Evolutionary conservation across 805 yeast genomes (phyloP).

Genomic region (Komagataella mondaviorum): DNA sequence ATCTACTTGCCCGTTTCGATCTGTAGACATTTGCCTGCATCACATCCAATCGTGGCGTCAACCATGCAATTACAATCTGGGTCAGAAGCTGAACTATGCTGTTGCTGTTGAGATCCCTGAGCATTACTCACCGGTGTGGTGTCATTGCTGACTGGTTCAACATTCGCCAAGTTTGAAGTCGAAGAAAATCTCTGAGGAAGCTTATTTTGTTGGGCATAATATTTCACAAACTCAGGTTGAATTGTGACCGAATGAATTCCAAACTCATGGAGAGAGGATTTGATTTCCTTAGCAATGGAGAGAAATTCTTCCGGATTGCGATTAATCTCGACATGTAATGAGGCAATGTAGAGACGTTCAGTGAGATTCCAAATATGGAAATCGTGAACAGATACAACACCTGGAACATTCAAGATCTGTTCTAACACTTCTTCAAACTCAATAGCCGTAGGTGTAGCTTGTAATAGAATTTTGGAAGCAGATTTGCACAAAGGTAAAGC

Average conservation of each 20-base stretch:
- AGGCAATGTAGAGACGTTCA: constrained; percentile 76
- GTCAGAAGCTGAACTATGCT: constrained; percentile 17
- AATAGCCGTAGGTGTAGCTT: constrained; percentile 82
- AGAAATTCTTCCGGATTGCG: constrained; percentile 54
- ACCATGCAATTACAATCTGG: constrained; percentile 24
- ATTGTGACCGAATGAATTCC: constrained; percentile 92
- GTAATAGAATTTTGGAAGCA: constrained; percentile 77
- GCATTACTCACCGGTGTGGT: constrained; percentile 4
- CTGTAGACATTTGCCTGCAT: constrained; percentile 27
- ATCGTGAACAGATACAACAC: constrained; percentile 82
- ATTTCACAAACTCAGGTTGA: constrained; percentile 74
- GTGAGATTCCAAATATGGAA: constrained; percentile 94
- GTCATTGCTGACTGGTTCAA: constrained; percentile 11
- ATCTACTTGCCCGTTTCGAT: not conserved
- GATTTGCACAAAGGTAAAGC: constrained; percentile 84
- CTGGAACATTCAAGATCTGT: constrained; percentile 53
- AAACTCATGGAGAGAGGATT: constrained; percentile 65
- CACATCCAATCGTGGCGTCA: constrained; percentile 40
- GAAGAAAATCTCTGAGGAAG: constrained; percentile 17
- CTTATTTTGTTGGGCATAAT: constrained; percentile 15
- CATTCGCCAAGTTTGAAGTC: constrained; percentile 4
- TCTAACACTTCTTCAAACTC: constrained; percentile 61
- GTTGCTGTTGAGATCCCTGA: constrained; percentile 3
- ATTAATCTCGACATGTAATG: constrained; percentile 72
- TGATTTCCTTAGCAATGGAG: constrained; percentile 58